These are phyloP conservation scores for Triticum urartu DNA, from an alignment of 176 grass and related monocot genomes.

Conservation along the genomic window DNA sequence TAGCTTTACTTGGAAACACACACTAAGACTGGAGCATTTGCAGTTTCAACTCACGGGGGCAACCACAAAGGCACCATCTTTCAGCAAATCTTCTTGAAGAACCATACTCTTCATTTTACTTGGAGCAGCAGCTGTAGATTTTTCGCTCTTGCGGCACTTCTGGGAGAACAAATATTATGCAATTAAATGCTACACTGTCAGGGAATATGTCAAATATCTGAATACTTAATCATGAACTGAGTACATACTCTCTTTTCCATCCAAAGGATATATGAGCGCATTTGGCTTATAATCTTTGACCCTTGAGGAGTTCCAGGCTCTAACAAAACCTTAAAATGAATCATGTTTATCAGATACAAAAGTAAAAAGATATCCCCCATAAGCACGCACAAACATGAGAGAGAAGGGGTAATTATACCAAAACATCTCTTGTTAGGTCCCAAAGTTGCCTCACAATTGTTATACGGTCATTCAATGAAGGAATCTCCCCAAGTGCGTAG, in stretches of 20 bases:
- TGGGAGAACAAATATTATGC: constrained; percentile 24
- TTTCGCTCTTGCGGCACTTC: constrained; percentile 59
- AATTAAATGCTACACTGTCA: constrained; percentile 24
- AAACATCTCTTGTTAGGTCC: constrained; percentile 89
- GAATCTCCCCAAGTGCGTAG: constrained; percentile 97
- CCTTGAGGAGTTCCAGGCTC: constrained; percentile 99
- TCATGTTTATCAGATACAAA: constrained; percentile 30
- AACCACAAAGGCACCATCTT: constrained; percentile 86
- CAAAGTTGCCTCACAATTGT: constrained; percentile 92
- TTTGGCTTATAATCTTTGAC: constrained; percentile 93
- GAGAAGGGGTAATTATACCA: constrained; percentile 52
- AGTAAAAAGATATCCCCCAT: neutral
- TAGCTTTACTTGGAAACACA: neutral
- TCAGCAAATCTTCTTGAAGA: constrained; percentile 34
- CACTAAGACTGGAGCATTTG: neutral
- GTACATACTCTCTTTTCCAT: constrained; percentile 91
- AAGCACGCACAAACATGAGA: neutral
- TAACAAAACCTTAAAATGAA: constrained; percentile 69
- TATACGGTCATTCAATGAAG: constrained; percentile 83
- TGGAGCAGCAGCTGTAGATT: constrained; percentile 26
- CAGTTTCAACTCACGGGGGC: constrained; percentile 75
- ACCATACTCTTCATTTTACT: constrained; percentile 60
- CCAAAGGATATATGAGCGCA: constrained; percentile 98
- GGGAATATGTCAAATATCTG: constrained; percentile 1
- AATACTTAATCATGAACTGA: constrained; percentile 18